Base-by-base conservation (phyloP, 176 grass and related monocot genomes). In the Rhipidocladum racemiflorum region DNA sequence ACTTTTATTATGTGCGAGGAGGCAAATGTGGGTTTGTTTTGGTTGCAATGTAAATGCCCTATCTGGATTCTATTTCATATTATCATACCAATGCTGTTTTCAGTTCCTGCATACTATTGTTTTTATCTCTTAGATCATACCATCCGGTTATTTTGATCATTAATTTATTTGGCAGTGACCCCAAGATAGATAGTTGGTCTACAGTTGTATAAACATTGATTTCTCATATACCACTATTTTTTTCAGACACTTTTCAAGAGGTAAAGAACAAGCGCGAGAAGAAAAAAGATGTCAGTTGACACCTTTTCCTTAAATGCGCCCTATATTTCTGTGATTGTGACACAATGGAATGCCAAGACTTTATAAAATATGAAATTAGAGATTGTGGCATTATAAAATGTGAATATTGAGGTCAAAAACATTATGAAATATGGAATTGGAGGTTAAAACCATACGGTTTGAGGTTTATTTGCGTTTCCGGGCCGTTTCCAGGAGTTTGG, bases 251-350 rank as follows among this genome's bases (percentile, higher is more conserved):
- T 67, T 95, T 95, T 67, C 90, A 87, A 81, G 90, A 95, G 70
- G 93, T 95, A 42, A 95, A 95, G 87, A 95, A 85, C 81, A 95
- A 95, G 62, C 82, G 93, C 1, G 90, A 90, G 14, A 95, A 95
- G 85, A 95, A 95, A 86, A 95, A 92, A 76, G 93, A 92, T 87
- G 90, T 94, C 40, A 81, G 84, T 61, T 55, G 25, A 39, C 27
- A 28, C 2, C 63, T 65, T 62, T 56, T 71, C 55, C 13, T 88
- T 50, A 69, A 46, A 24, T 61, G 42, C 55, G 14, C 17, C 7
- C 9, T 76, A 24, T 40, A 1, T 56, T 40, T 2, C 16, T 78
- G 39, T 14, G n/a, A n/a, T n/a, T n/a, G n/a, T n/a, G n/a, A n/a
- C n/a, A n/a, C n/a, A n/a, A n/a, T n/a, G n/a, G n/a, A n/a, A n/a